phyloP scores from a whole-genome alignment of 495 filamentous ascomycete species.

The Talaromyces adpressus region DNA sequence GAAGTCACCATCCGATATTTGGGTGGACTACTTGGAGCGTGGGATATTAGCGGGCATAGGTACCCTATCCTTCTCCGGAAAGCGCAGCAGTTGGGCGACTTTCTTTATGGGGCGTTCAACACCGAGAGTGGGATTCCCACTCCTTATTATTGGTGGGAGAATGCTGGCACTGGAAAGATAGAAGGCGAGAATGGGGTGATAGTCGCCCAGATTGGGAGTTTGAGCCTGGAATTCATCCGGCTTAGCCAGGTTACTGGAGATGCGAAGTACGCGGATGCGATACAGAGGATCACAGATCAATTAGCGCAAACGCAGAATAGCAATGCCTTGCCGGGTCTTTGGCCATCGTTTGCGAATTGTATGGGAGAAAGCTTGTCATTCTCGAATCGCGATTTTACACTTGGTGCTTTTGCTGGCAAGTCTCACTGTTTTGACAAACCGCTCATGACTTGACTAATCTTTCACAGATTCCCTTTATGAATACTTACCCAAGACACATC shows the following conservation, averaged over 20 bases:
- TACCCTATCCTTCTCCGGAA: constrained; percentile 27
- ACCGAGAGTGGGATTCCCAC: constrained; percentile 31
- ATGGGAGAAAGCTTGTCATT: constrained; percentile 1
- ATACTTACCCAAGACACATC: constrained; percentile 24
- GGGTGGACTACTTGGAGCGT: constrained; percentile 43
- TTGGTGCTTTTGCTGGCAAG: constrained; percentile 6
- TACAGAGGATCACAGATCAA: constrained; percentile 79
- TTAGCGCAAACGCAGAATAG: constrained; percentile 63
- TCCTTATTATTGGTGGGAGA: constrained; percentile 6
- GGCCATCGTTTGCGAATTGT: constrained; percentile 25
- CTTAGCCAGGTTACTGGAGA: constrained; percentile 83
- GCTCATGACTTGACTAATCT: not conserved
- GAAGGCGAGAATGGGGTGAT: constrained; percentile 12
- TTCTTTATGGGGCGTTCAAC: constrained; percentile 33
- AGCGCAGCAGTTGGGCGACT: constrained; percentile 26
- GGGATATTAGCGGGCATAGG: constrained; percentile 37
- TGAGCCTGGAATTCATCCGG: constrained; percentile 88
- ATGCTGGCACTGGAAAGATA: not conserved
- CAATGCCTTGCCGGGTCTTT: constrained; percentile 66
- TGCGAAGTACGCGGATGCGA: constrained; percentile 83
- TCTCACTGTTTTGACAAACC: not conserved
- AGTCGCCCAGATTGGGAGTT: constrained; percentile 78
- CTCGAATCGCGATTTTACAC: constrained; percentile 3
- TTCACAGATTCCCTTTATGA: constrained; percentile 27
- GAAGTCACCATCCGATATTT: constrained; percentile 44